Evolutionary conservation across 1,139 yeast genomes (phyloP).

Genomic region (Geotrichum carabidarum): DNA sequence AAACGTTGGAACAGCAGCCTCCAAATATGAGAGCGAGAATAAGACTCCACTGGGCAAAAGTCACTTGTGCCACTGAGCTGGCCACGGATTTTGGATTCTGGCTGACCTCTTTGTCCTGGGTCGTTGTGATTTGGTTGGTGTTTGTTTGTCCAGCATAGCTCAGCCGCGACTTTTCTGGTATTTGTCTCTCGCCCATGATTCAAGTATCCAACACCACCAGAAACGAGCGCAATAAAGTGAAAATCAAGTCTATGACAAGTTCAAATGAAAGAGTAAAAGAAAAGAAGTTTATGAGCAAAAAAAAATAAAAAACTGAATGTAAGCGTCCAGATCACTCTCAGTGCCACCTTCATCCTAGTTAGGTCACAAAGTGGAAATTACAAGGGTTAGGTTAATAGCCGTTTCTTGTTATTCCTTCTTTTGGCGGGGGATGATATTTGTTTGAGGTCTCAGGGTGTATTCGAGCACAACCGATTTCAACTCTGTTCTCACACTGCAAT

Average conservation of each 20-base stretch:
- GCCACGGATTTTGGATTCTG: neutral
- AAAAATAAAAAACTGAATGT: neutral
- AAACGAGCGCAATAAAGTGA: too few species aligned
- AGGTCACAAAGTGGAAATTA: neutral
- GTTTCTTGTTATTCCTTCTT: neutral
- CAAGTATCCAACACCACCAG: too few species aligned
- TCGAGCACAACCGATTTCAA: too few species aligned
- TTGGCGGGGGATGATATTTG: neutral
- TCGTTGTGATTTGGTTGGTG: neutral
- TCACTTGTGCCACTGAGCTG: conserved; percentile 14
- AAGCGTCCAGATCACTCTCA: neutral
- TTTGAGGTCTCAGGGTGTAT: neutral
- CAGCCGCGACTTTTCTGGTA: too few species aligned
- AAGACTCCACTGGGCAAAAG: conserved; percentile 24
- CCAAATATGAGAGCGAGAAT: conserved; percentile 50
- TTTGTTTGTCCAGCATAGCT: too few species aligned
- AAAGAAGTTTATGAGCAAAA: neutral
- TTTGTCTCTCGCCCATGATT: too few species aligned
- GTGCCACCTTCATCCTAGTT: neutral
- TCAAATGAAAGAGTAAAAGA: neutral
- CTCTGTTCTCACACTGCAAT: neutral
- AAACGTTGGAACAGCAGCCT: conserved; percentile 70
- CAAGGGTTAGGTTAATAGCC: conserved; percentile 3
- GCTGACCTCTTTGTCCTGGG: neutral
- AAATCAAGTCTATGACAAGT: too few species aligned